phyloP scores from a whole-genome alignment of 2,329 filamentous ascomycete species.

The Beauveria caledonica region DNA sequence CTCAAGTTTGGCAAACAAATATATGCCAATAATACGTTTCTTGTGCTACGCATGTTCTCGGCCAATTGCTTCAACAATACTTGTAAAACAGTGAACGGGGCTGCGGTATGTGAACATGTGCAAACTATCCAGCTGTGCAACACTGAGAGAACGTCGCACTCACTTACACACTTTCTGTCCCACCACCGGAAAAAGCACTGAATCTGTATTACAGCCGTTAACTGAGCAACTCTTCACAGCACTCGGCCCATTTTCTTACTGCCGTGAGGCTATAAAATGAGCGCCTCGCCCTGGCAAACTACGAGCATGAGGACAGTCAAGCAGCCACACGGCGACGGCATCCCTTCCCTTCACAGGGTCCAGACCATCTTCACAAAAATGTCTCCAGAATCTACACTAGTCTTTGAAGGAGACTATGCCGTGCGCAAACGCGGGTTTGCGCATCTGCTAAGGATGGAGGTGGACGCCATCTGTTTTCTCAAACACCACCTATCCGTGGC shows the following conservation, averaged over 20 bases:
- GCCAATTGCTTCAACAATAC: neutral
- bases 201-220: neutral
- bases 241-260: neutral
- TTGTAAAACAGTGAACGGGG: neutral
- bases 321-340: neutral
- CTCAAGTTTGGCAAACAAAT: neutral
- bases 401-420: neutral
- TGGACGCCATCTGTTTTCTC: conserved; percentile 13
- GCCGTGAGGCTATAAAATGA: neutral
- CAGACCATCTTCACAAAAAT: neutral
- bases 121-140: neutral
- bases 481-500: neutral
- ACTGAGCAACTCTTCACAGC: neutral
- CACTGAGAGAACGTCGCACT: neutral
- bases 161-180: neutral
- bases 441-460: conserved; percentile 8
- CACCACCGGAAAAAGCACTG: neutral
- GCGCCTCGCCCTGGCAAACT: neutral
- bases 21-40: neutral
- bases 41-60: neutral
- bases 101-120: neutral
- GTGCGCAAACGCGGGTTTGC: neutral
- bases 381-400: neutral
- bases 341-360: too few species aligned
- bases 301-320: neutral